phyloP scores from a whole-genome alignment of 2,329 filamentous ascomycete genomes.

The Cladosporium sp. region DNA sequence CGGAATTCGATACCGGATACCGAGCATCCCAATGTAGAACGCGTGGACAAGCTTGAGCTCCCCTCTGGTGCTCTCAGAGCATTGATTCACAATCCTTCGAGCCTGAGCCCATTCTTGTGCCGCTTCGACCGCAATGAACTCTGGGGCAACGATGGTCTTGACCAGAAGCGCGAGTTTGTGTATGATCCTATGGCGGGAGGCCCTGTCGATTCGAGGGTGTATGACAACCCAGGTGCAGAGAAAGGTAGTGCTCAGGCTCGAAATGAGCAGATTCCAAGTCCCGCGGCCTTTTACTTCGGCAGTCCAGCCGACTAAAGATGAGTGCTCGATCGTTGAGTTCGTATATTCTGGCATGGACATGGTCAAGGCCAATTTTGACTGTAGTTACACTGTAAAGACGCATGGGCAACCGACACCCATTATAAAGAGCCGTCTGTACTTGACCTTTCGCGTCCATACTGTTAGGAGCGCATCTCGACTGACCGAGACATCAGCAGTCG shows the following conservation, averaged over 20 bases:
- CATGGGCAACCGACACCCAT: background rate
- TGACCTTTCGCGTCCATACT: background rate
- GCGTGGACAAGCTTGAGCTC: constrained; percentile 34
- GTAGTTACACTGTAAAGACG: background rate
- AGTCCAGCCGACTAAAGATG: constrained; percentile 34
- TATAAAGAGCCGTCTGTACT: background rate
- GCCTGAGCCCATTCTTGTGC: constrained; percentile 40
- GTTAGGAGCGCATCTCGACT: background rate
- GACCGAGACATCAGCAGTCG: background rate
- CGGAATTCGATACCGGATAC: constrained; percentile 33
- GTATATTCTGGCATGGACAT: background rate
- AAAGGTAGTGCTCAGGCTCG: constrained; percentile 36
- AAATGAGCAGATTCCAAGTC: constrained; percentile 36
- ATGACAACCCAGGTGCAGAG: constrained; percentile 41
- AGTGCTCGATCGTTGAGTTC: background rate
- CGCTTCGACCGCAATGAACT: constrained; percentile 38
- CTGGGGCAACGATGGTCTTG: constrained; percentile 38
- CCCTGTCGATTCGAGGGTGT: constrained; percentile 38
- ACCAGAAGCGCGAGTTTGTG: constrained; percentile 36
- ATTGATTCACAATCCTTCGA: constrained; percentile 32
- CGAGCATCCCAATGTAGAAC: constrained; percentile 40
- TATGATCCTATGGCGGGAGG: constrained; percentile 21
- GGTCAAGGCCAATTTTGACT: background rate
- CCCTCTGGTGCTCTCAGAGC: constrained; percentile 28
- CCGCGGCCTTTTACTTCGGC: constrained; percentile 35